Base-by-base conservation (phyloP, 371 early-diverging fungal species). In the Mortierella sp. region DNA sequence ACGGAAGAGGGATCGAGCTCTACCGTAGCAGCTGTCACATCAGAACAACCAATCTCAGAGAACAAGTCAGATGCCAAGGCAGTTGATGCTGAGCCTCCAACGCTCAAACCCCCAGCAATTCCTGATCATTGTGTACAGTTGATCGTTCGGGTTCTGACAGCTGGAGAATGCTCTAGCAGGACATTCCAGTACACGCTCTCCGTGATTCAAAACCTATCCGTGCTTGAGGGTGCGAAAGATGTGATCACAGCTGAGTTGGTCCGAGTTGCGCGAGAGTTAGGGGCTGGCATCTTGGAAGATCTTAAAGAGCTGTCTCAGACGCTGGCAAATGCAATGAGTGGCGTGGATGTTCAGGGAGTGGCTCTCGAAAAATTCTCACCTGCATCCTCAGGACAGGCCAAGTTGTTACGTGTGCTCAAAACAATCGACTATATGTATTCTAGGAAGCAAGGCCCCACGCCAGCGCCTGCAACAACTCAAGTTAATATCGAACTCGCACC, bases 101-200 rank as follows among this genome's bases (percentile, higher is more conserved):
- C 83, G 3, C 70, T 85, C 22, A 91, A 90, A 71, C 92, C 94
- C 18, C 95, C 94, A 16, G 87, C 84, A 1, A 94, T 93, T 52
- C 94, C 94, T 14, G 91, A 91, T 8, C 87, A 91, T 58, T 93
- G 90, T 60, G 84, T 97, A n/a, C 91, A 92, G 32, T 83, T 92
- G 6, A 91, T 98, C 28, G 95, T 97, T 10, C 94, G 96, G 68
- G 95, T 97, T 0, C 87, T 99, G 39, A 94, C 95, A 3, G 91
- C 92, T 1, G 97, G 96, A 20, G 97, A 96, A 77, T 97, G 97
- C 78, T 93, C 97, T 11, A 94, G 93, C 76, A 94, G 93, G 70
- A 97, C 97, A 0, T 98, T 98, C 93, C 96, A 96, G 84, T 94
- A 92, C 81, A 96, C 96, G 0, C 85, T 98, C 18, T 88, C 92